Conservation (phyloP, 2,329 filamentous ascomycete species). For the Chrysoporthe puriensis region DNA sequence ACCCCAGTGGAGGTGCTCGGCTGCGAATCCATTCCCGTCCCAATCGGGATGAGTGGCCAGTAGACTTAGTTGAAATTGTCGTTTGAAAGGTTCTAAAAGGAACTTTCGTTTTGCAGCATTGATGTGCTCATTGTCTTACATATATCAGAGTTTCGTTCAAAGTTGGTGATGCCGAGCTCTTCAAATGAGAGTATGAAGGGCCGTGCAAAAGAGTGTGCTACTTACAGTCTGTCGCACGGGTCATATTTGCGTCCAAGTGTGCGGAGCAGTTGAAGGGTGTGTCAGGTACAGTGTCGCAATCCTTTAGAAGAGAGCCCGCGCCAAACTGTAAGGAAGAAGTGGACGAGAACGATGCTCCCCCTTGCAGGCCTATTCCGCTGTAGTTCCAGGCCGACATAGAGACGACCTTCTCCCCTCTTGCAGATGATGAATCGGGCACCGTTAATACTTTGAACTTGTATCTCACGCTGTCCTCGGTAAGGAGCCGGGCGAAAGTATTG, state of each 20-base stretch:
- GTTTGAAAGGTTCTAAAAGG: background rate
- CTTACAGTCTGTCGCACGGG: constrained; percentile 6
- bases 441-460: constrained; percentile 15
- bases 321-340: background rate
- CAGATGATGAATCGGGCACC: constrained; percentile 9
- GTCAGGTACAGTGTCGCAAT: background rate
- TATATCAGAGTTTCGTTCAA: background rate
- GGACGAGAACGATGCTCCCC: background rate
- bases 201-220: background rate
- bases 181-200: background rate
- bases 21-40: constrained; percentile 26
- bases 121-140: background rate
- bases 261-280: constrained; percentile 22
- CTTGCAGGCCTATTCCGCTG: background rate
- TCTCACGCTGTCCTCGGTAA: background rate
- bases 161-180: background rate
- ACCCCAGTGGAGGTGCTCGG: constrained; percentile 21
- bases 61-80: constrained; percentile 15
- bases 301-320: background rate
- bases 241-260: constrained; percentile 20
- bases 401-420: constrained; percentile 17
- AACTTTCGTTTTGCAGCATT: background rate
- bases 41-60: constrained; percentile 26
- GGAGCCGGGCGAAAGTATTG: background rate
- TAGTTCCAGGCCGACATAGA: constrained; percentile 21